Base-by-base conservation (phyloP, 2,329 filamentous ascomycete species). In the Ascochyta lentis region DNA sequence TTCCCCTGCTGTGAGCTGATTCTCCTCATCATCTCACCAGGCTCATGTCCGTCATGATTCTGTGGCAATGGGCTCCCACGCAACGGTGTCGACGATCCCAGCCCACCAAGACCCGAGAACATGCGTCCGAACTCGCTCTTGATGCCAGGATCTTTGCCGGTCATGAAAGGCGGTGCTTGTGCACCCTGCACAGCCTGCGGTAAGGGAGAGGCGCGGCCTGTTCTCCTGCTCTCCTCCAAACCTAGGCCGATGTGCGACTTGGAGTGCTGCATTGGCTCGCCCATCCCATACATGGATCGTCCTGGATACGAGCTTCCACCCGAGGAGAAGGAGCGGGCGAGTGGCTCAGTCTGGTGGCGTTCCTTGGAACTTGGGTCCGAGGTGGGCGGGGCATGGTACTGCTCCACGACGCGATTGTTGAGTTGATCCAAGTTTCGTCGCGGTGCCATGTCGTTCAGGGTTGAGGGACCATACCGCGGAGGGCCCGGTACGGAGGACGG, bases 101-200 rank as follows among this genome's bases (percentile, higher is more conserved):
- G 80, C 33, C 87, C 87, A 15, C 87, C 93, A 63, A 98, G 92
- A n/a, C 94, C 94, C 16, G 91, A 92, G 77, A 96, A 97, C 83
- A 97, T 96, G 59, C 92, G 88, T 26, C 93, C 93, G 72, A 97
- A 93, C 73, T 97, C 94, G 71, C 88, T 96, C 81, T 97, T 96
- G 70, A 97, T 96, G 39, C 90, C 90, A 10, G 92, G 90, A 73
- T 96, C 92, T 15, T 89, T 90, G 13, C 87, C 86, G 6, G 92
- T 91, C 3, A 90, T 91, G 49, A 90, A 84, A 35, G 90, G 85
- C 66, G 92, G 90, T 15, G 89, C 86, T 73, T 96, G 93, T 1
- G 91, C 93, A 22, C 94, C 94, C 71, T 97, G 93, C 0, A 97
- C 93, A 22, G 94, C 93, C 75, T 97, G 94, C 1, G 94, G 94